Conservation (phyloP, 2,329 filamentous ascomycete genomes). For the Teratosphaeria nubilosa region DNA sequence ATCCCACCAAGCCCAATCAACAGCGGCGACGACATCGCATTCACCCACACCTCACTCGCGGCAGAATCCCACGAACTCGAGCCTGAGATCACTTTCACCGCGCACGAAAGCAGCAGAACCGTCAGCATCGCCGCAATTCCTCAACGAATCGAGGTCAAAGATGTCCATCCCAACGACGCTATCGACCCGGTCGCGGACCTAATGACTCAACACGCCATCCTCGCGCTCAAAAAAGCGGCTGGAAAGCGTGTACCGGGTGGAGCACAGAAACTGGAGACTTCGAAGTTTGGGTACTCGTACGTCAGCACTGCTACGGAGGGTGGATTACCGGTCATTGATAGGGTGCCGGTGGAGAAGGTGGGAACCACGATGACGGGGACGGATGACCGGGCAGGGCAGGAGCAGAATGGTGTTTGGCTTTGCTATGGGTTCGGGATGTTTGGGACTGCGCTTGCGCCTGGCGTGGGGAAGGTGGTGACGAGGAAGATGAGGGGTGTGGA, state of each 20-base stretch:
- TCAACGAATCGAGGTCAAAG: neutral
- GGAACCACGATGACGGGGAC: neutral
- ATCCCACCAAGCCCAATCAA: neutral
- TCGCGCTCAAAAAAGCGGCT: neutral
- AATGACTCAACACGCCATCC: neutral
- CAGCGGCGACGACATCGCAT: neutral
- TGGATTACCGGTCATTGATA: conserved; percentile 10
- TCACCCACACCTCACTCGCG: conserved; percentile 1
- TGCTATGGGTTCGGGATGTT: conserved; percentile 15
- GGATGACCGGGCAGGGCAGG: neutral
- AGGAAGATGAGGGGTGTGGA: conserved; percentile 5
- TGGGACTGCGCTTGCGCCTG: conserved; percentile 15
- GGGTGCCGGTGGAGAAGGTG: conserved; percentile 2
- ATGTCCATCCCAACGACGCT: neutral
- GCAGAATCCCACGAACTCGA: neutral
- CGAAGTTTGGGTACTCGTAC: neutral
- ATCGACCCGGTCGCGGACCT: neutral
- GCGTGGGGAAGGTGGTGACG: conserved; percentile 5
- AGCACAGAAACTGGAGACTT: neutral
- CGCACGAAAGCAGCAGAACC: neutral
- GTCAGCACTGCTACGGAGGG: conserved; percentile 5
- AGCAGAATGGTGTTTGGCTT: conserved; percentile 7
- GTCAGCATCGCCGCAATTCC: neutral
- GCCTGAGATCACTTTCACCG: conserved; percentile 2
- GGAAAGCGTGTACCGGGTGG: neutral